A percentile compares a stretch with the other conserved stretches of the same genome.
Evolutionary conservation across 1,139 yeast genomes (phyloP).

Genomic region (Wickerhamomyces sp.): DNA sequence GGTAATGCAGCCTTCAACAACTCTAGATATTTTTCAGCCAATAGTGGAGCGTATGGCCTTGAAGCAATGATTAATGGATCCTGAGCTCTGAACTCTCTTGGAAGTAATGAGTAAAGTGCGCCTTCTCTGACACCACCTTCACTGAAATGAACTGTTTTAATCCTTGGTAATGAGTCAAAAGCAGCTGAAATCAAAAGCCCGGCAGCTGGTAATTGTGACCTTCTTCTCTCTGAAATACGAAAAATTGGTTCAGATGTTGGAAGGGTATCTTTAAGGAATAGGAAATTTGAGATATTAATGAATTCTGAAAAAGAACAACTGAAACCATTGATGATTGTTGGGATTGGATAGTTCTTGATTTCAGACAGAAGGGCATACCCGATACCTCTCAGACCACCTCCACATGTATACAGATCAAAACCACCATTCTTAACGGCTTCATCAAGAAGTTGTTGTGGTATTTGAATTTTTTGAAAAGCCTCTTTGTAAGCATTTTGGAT

Average conservation of each 20-base stretch:
- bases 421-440: conserved; percentile 51
- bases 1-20: conserved; percentile 51
- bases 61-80: conserved; percentile 64
- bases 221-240: conserved; percentile 56
- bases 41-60: conserved; percentile 57
- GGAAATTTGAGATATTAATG: conserved; percentile 40
- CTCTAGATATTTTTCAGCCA: conserved; percentile 46
- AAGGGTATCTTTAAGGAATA: conserved; percentile 34
- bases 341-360: conserved; percentile 47
- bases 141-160: conserved; percentile 55
- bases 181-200: conserved; percentile 56
- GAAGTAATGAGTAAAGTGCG: conserved; percentile 52
- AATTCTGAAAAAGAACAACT: conserved; percentile 49
- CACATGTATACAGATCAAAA: conserved; percentile 54
- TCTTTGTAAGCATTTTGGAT: conserved; percentile 40
- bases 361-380: conserved; percentile 54
- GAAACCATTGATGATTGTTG: conserved; percentile 61
- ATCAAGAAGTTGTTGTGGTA: conserved; percentile 37
- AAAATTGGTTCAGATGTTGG: conserved; percentile 37
- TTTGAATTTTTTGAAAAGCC: conserved; percentile 41
- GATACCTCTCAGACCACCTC: conserved; percentile 63
- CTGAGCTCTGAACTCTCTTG: conserved; percentile 47
- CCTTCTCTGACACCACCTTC: conserved; percentile 76
- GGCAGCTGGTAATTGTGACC: conserved; percentile 59
- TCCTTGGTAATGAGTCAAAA: conserved; percentile 49